These are phyloP conservation scores for Moesziomyces sp. DNA, from an alignment of 1,284 basidiomycete species.

Conservation along the genomic window DNA sequence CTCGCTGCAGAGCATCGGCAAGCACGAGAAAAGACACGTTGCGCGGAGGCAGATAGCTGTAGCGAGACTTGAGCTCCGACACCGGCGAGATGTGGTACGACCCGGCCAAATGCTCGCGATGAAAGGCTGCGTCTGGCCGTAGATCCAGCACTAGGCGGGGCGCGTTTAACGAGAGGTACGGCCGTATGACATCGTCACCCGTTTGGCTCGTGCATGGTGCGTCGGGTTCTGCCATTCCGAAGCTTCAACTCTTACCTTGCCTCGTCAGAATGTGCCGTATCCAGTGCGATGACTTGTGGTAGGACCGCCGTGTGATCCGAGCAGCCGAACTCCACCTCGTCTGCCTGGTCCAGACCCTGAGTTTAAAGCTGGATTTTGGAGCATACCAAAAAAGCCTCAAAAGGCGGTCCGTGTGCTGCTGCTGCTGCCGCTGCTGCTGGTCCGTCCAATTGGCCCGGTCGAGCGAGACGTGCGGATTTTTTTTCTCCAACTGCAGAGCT, in stretches of 20 bases:
- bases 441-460: background rate
- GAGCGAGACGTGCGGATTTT: background rate
- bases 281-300: too few relatives aligned
- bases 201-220: background rate
- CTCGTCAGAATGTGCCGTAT: too few relatives aligned
- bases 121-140: constrained; percentile 21
- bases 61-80: constrained; percentile 30
- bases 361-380: background rate
- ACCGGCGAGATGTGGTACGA: constrained; percentile 34
- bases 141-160: constrained; percentile 40
- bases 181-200: constrained; percentile 2
- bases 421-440: background rate
- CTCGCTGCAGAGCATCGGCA: constrained; percentile 8
- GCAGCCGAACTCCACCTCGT: background rate
- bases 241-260: too few relatives aligned
- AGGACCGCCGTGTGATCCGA: background rate
- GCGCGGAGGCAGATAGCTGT: constrained; percentile 45
- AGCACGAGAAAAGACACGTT: constrained; percentile 29
- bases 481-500: background rate
- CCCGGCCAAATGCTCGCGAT: constrained; percentile 25
- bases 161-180: constrained; percentile 17
- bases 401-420: background rate
- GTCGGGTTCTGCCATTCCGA: background rate
- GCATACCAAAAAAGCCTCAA: background rate
- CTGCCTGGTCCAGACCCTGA: background rate